A percentile compares a stretch with the other conserved stretches of the same genome.
phyloP scores from a whole-genome alignment of 768 basidiomycete genomes.

The Paxillus involutus region DNA sequence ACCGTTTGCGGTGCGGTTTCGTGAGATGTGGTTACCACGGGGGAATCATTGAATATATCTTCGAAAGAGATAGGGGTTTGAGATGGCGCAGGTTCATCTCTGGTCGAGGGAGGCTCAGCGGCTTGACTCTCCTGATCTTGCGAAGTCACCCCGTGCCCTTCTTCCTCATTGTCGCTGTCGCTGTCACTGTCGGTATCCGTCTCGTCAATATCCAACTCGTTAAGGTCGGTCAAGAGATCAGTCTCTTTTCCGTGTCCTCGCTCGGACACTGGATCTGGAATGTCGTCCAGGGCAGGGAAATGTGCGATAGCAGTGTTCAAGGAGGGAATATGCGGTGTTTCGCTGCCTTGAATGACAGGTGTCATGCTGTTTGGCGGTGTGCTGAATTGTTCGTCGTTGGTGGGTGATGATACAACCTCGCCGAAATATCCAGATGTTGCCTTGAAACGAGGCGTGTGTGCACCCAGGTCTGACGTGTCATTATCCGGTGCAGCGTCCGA shows the following conservation, averaged over 20 bases:
- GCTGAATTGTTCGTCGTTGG: slow-evolving; percentile 54
- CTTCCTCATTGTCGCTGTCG: slow-evolving; percentile 49
- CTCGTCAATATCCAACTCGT: slow-evolving; percentile 59
- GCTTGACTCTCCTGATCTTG: slow-evolving; percentile 21
- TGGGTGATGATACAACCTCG: slow-evolving; percentile 28
- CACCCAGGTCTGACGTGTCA: slow-evolving; percentile 18
- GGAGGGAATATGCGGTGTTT: slow-evolving; percentile 20
- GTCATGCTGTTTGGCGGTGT: slow-evolving; percentile 55
- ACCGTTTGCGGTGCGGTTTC: slow-evolving; percentile 18
- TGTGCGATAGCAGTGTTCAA: slow-evolving; percentile 26
- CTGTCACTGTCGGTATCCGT: slow-evolving; percentile 39
- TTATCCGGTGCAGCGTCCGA: slow-evolving; percentile 21
- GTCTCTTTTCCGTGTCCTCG: slow-evolving; percentile 38
- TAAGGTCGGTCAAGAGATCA: slow-evolving; percentile 51
- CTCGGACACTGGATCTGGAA: slow-evolving; percentile 11
- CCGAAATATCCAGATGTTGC: slow-evolving; percentile 12
- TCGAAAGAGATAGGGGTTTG: slow-evolving; percentile 44
- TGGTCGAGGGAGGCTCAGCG: slow-evolving; percentile 11
- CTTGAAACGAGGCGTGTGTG: slow-evolving; percentile 19
- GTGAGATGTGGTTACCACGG: slow-evolving; percentile 21
- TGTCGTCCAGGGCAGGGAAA: slow-evolving; percentile 40
- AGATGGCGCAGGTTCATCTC: slow-evolving; percentile 10
- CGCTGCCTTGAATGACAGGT: slow-evolving; percentile 15
- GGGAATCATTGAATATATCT: slow-evolving; percentile 46
- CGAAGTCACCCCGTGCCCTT: slow-evolving; percentile 30